Conservation (phyloP, 2,329 filamentous ascomycete species). For the Colletotrichum sp. region DNA sequence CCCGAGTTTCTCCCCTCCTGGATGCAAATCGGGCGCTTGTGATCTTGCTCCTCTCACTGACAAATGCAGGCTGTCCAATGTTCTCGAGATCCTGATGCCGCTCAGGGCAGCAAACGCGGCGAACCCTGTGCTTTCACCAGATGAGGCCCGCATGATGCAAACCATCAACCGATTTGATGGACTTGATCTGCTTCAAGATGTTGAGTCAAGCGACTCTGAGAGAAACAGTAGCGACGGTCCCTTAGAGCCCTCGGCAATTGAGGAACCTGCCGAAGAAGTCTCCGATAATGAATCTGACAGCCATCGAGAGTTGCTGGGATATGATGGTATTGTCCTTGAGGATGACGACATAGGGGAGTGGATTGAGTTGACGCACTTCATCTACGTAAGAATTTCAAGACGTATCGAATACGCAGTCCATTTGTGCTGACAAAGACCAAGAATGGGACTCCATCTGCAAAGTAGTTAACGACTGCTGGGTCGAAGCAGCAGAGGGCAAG, state of each 20-base stretch:
- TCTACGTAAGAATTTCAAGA: not conserved
- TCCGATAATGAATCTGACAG: not conserved
- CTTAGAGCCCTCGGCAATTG: not conserved
- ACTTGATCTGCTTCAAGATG: not conserved
- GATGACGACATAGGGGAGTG: not conserved
- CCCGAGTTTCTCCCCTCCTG: not conserved
- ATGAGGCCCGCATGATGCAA: not conserved
- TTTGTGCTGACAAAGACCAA: not conserved
- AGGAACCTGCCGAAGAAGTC: not conserved
- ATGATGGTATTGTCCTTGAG: not conserved
- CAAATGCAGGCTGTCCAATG: not conserved
- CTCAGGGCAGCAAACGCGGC: not conserved
- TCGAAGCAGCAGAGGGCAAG: not conserved
- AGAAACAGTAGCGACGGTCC: not conserved
- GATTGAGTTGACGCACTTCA: not conserved
- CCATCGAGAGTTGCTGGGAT: not conserved
- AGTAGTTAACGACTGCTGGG: not conserved
- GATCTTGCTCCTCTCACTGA: not conserved
- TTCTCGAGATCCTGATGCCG: not conserved
- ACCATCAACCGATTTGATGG: not conserved
- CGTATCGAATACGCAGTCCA: not conserved
- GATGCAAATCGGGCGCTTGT: not conserved
- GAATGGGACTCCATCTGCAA: not conserved
- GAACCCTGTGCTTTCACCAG: not conserved
- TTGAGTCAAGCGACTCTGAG: not conserved